phyloP scores from a whole-genome alignment of 352 stramenopile genomes.

The Thraustotheca clavata region DNA sequence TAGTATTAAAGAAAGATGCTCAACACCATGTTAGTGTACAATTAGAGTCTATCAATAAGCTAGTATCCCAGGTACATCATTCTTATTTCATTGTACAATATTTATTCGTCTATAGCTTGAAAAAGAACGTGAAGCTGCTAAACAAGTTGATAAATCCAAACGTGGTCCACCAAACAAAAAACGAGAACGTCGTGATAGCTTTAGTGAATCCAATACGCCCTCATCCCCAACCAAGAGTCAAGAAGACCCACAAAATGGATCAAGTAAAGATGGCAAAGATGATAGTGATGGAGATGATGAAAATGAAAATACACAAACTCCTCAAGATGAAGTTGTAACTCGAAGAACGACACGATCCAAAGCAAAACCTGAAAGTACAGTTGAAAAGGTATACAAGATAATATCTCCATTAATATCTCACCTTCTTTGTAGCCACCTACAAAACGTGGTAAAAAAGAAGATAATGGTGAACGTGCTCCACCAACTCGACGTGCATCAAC shows the following conservation, averaged over 20 bases:
- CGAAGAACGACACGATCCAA: neutral
- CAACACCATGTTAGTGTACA: constrained; percentile 69
- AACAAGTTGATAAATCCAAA: constrained; percentile 7
- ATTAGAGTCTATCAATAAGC: constrained; percentile 73
- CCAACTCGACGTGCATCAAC: constrained; percentile 4
- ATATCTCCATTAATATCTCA: neutral
- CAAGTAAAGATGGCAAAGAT: neutral
- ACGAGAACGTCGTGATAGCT: constrained; percentile 10
- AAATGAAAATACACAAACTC: neutral
- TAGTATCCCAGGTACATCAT: constrained; percentile 47
- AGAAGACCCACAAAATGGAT: neutral
- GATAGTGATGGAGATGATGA: constrained; percentile 6
- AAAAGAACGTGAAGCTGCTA: constrained; percentile 13
- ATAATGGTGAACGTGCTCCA: neutral
- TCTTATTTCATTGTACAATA: no score
- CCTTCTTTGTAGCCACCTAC: neutral
- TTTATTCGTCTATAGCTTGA: constrained; percentile 7
- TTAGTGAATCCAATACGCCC: neutral
- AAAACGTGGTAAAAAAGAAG: constrained; percentile 18
- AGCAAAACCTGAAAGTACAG: neutral
- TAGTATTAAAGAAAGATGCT: constrained; percentile 62
- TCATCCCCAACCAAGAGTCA: constrained; percentile 1
- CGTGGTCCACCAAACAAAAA: neutral
- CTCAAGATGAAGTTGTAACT: neutral
- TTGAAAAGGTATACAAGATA: neutral